phyloP scores from a whole-genome alignment of 768 basidiomycete species.

The Coprinellus aureogranulatus region DNA sequence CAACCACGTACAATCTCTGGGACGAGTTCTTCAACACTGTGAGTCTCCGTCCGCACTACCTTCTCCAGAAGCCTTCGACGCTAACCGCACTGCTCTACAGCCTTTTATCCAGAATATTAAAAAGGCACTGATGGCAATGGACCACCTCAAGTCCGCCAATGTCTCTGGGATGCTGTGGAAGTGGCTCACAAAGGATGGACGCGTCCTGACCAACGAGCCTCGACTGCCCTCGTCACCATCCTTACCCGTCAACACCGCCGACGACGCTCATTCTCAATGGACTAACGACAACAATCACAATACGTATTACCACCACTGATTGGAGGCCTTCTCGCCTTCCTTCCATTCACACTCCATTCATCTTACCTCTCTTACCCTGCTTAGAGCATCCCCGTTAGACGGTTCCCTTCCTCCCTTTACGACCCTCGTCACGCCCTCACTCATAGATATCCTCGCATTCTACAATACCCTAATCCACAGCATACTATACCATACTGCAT shows the following conservation, averaged over 20 bases:
- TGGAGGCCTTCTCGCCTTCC: neutral
- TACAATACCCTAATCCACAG: neutral
- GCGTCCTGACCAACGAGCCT: constrained; percentile 10
- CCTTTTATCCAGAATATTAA: constrained; percentile 37
- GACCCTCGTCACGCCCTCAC: too few relatives aligned
- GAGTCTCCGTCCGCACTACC: constrained; percentile 24
- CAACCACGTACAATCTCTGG: constrained; percentile 52
- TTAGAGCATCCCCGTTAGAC: too few relatives aligned
- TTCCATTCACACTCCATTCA: neutral
- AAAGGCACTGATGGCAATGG: constrained; percentile 48
- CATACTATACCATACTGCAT: neutral
- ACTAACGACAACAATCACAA: constrained; percentile 3
- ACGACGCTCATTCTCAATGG: neutral
- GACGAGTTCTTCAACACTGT: constrained; percentile 46
- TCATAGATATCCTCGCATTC: too few relatives aligned
- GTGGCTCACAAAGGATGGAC: constrained; percentile 20
- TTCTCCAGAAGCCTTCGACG: constrained; percentile 1
- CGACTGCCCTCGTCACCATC: neutral
- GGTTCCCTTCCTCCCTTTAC: too few relatives aligned
- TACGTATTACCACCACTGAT: constrained; percentile 3
- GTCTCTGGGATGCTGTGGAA: constrained; percentile 77
- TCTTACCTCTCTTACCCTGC: too few relatives aligned
- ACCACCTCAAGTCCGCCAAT: constrained; percentile 65
- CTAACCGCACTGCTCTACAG: constrained; percentile 18
- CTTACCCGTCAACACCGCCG: neutral